Conservation (phyloP, 2,329 filamentous ascomycete genomes). For the Neodidymelliopsis sp. region DNA sequence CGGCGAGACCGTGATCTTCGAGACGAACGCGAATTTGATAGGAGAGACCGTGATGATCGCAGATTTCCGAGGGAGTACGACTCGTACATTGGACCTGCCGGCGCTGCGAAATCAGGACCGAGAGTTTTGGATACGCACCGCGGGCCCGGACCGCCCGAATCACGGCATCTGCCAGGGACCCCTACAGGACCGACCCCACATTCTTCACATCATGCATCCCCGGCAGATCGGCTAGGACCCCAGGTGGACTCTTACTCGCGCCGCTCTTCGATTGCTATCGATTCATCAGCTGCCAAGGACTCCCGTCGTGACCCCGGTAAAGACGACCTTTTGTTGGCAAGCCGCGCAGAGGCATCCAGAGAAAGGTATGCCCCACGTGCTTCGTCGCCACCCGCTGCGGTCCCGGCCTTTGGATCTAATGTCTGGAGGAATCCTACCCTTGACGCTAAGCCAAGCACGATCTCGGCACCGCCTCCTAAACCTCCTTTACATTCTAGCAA, state of each 20-base stretch:
- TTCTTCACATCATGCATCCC: slow-evolving; percentile 41
- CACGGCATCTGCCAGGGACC: slow-evolving; percentile 43
- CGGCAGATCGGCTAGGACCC: slow-evolving; percentile 42
- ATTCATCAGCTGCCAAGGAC: slow-evolving; percentile 43
- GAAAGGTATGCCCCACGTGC: slow-evolving; percentile 57
- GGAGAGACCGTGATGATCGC: slow-evolving; percentile 52
- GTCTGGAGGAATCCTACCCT: slow-evolving; percentile 53
- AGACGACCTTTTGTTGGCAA: slow-evolving; percentile 54
- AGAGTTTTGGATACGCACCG: slow-evolving; percentile 44
- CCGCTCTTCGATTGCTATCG: slow-evolving; percentile 47
- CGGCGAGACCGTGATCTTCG: slow-evolving; percentile 58
- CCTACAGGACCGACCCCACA: slow-evolving; percentile 45
- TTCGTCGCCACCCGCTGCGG: slow-evolving; percentile 62
- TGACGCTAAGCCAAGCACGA: slow-evolving; percentile 40
- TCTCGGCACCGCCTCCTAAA: slow-evolving; percentile 38
- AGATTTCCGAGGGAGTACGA: slow-evolving; percentile 57
- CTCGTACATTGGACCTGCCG: slow-evolving; percentile 48
- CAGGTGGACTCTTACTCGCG: slow-evolving; percentile 46
- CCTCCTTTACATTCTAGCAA: slow-evolving; percentile 30
- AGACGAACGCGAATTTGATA: slow-evolving; percentile 51
- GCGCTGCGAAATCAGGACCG: slow-evolving; percentile 38
- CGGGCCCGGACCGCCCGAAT: slow-evolving; percentile 34
- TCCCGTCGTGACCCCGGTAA: slow-evolving; percentile 51
- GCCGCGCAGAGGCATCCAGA: slow-evolving; percentile 55
- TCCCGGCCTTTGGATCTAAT: slow-evolving; percentile 62